Base-by-base conservation (phyloP, 345 rosid genomes). In the Populus nigra region DNA sequence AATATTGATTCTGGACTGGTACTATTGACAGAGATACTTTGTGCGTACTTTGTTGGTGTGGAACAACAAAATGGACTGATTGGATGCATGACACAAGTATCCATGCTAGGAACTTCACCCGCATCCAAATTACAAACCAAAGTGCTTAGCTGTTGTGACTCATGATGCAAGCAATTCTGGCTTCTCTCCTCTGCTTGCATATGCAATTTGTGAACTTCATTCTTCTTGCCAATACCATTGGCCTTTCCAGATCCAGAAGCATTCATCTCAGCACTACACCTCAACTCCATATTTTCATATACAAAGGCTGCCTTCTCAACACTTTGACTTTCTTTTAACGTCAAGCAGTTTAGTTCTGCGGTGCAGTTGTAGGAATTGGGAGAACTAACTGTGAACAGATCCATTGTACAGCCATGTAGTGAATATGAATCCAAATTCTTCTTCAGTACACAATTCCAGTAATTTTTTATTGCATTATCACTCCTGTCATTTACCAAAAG, bases 401-500 rank as follows among this genome's bases (percentile, higher is more conserved):
- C 72, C 72, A 65, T 20, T 2, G 45, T 65, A 20, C 16, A 12
- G 15, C 45, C 72, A 35, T 25, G 65, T 9, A 33, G 69, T 7
- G 31, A 33, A 72, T 66, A 27, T 7, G 69, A 55, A 72, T 68
- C 47, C 6, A 67, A 33, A 29, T 72, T 73, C 73, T 69, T 77
- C 81, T 41, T 82, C 73, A 69, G 22, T 25, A 78, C 45, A 61
- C 84, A 78, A 65, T 77, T 82, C 81, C 84, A 82, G 79, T 71
- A 81, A 61, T 82, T 82, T 65, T 82, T 82, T 50, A 82, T 36
- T 55, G 84, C 75, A 78, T 82, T 77, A 53, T 74, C 75, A 10
- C 76, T 78, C 76, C 84, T 82, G 79, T 12, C 66, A 68, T 68
- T 81, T 31, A 35, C 23, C 69, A 72, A 66, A 76, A 25, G 16